Conservation (phyloP, 345 rosid genomes). For the Salix caprea region DNA sequence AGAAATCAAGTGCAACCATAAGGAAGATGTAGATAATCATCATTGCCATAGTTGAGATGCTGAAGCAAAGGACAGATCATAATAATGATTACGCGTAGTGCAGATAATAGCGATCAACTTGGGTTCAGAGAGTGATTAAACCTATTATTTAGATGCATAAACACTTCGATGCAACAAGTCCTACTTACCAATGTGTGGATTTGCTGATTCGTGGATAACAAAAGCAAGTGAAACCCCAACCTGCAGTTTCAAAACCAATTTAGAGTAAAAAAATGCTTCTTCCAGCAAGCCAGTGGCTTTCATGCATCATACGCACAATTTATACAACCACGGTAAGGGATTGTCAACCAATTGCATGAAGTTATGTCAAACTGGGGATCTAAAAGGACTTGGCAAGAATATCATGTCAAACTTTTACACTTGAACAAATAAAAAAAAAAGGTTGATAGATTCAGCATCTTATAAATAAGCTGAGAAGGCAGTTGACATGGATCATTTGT, state of each 20-base stretch:
- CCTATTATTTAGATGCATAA: not conserved
- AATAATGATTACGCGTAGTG: not conserved
- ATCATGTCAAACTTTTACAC: not conserved
- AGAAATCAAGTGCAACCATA: not conserved
- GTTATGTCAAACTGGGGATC: not conserved
- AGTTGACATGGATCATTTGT: not conserved
- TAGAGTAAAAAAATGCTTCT: conserved; percentile 6
- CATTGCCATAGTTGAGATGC: not conserved
- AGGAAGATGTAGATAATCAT: not conserved
- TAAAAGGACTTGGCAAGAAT: not conserved
- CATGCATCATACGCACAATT: not conserved
- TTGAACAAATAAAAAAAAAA: not conserved
- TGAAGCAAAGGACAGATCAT: not conserved
- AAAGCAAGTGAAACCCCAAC: conserved; percentile 94
- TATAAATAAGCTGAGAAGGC: not conserved
- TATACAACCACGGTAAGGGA: not conserved
- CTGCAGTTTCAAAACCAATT: conserved; percentile 40
- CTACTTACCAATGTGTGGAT: conserved; percentile 90
- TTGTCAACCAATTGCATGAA: not conserved
- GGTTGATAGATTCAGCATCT: not conserved
- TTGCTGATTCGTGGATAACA: conserved; percentile 98
- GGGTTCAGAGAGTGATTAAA: not conserved
- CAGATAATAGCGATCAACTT: not conserved
- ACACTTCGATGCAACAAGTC: not conserved
- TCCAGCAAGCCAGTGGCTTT: not conserved